These are phyloP conservation scores for Suillus lakei DNA, from an alignment of 768 basidiomycete genomes.

Conservation along the genomic window DNA sequence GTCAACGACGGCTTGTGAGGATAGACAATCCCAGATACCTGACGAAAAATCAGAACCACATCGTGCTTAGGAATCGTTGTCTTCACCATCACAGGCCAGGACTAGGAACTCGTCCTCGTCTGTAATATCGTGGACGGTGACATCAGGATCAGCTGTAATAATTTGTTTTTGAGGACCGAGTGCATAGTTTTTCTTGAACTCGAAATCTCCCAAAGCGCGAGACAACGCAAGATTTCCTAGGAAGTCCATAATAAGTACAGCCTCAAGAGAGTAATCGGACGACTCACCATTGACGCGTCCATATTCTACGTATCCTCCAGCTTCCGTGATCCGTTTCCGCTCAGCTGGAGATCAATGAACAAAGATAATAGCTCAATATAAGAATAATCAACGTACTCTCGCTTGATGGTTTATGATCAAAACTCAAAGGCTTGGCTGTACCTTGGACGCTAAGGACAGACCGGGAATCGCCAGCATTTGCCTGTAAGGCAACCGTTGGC, in stretches of 20 bases:
- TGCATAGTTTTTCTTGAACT: conserved; percentile 93
- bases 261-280: background rate
- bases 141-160: conserved; percentile 93
- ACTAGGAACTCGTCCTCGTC: conserved; percentile 96
- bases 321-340: conserved; percentile 81
- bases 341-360: conserved; percentile 57
- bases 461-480: conserved; percentile 97
- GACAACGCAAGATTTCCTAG: conserved; percentile 94
- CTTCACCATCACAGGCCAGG: conserved; percentile 95
- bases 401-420: conserved; percentile 95
- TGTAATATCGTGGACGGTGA: conserved; percentile 79
- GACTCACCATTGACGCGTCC: conserved; percentile 93
- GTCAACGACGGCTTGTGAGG: conserved; percentile 91
- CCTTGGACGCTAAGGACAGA: conserved; percentile 87
- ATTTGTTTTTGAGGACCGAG: conserved; percentile 88
- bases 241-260: background rate
- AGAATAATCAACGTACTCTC: conserved; percentile 56
- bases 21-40: conserved; percentile 99
- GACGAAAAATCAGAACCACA: conserved; percentile 12
- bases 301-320: conserved; percentile 95
- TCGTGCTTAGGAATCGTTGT: conserved; percentile 9
- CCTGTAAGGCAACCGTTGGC: conserved; percentile 52
- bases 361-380: conserved; percentile 5
- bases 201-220: conserved; percentile 95
- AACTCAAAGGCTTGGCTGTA: conserved; percentile 85